Percentiles rank a stretch among this genome's conserved stretches.
Conservation (phyloP, 768 basidiomycete genomes). For the Suillus bovinus region DNA sequence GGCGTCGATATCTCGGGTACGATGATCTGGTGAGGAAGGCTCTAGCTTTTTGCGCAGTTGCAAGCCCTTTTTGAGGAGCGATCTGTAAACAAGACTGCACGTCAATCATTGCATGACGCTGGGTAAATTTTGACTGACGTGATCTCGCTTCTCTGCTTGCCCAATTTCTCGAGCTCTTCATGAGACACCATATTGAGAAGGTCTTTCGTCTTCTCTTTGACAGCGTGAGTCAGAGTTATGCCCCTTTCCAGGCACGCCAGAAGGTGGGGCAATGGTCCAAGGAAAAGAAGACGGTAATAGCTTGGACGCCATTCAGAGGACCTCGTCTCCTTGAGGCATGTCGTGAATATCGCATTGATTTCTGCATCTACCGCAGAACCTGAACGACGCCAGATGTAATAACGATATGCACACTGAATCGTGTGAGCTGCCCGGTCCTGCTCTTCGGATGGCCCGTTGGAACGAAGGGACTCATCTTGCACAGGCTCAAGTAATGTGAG, state of each 20-base stretch:
- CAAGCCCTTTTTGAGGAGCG: slow-evolving; percentile 25
- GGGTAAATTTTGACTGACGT: slow-evolving; percentile 30
- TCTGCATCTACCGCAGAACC: slow-evolving; percentile 16
- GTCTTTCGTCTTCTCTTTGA: slow-evolving; percentile 33
- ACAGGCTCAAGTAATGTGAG: slow-evolving; percentile 2
- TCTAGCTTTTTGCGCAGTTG: slow-evolving; percentile 32
- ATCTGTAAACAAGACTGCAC: slow-evolving; percentile 19
- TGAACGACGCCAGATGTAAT: slow-evolving; percentile 4
- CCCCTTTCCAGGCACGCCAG: slow-evolving; percentile 40
- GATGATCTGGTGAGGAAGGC: slow-evolving; percentile 33
- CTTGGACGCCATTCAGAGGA: slow-evolving; percentile 29
- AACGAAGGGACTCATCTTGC: slow-evolving; percentile 16
- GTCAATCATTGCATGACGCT: not conserved
- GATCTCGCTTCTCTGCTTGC: slow-evolving; percentile 27
- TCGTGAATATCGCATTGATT: slow-evolving; percentile 24
- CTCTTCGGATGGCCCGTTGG: slow-evolving; percentile 22
- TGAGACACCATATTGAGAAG: slow-evolving; percentile 28
- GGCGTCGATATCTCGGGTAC: slow-evolving; percentile 16
- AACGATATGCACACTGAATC: slow-evolving; percentile 23
- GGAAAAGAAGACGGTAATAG: slow-evolving; percentile 39
- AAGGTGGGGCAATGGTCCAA: slow-evolving; percentile 41
- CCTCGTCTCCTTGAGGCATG: slow-evolving; percentile 29
- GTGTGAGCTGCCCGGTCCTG: slow-evolving; percentile 25
- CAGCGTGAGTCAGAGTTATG: slow-evolving; percentile 21
- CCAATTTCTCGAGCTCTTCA: slow-evolving; percentile 36